Evolutionary conservation across 139 green algal genomes (phyloP).

Genomic region (Auxenochlorella pyrenoidosa): DNA sequence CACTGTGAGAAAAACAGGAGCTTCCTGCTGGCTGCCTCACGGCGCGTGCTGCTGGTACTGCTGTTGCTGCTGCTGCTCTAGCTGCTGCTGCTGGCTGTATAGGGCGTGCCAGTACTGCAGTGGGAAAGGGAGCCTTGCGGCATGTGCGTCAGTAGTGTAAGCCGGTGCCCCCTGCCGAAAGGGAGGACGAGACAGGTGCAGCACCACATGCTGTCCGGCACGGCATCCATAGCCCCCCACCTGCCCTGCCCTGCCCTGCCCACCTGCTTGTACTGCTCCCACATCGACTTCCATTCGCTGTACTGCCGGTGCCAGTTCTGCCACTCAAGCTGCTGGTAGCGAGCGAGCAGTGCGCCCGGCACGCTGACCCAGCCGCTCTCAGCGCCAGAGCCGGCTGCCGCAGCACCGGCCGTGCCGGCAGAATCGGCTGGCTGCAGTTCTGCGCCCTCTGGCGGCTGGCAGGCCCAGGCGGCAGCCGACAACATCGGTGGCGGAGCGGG

Average conservation of each 20-base stretch:
- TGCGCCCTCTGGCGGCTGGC: neutral
- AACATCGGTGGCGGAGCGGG: conserved; percentile 12
- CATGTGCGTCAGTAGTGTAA: too few species aligned
- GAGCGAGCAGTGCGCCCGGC: conserved; percentile 3
- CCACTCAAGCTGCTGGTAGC: conserved; percentile 49
- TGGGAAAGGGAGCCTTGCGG: too few species aligned
- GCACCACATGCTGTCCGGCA: too few species aligned
- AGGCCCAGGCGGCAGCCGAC: conserved; percentile 22
- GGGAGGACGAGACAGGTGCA: too few species aligned
- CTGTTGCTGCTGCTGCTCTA: conserved; percentile 1
- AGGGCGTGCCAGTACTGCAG: conserved; percentile 8
- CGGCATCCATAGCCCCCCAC: too few species aligned
- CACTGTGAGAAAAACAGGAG: neutral
- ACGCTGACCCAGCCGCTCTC: conserved; percentile 29
- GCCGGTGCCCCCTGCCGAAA: too few species aligned
- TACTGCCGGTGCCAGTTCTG: conserved; percentile 36
- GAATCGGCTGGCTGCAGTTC: neutral
- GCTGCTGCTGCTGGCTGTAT: conserved; percentile 22
- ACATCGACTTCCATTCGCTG: conserved; percentile 29
- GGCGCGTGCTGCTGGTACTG: neutral
- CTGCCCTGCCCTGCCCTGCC: neutral
- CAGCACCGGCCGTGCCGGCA: neutral
- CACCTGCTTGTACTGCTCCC: conserved; percentile 39
- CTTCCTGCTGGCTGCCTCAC: neutral
- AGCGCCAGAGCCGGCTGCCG: neutral